These are phyloP conservation scores for Leccinum truebloodii DNA, from an alignment of 768 basidiomycete species.

Conservation along the genomic window DNA sequence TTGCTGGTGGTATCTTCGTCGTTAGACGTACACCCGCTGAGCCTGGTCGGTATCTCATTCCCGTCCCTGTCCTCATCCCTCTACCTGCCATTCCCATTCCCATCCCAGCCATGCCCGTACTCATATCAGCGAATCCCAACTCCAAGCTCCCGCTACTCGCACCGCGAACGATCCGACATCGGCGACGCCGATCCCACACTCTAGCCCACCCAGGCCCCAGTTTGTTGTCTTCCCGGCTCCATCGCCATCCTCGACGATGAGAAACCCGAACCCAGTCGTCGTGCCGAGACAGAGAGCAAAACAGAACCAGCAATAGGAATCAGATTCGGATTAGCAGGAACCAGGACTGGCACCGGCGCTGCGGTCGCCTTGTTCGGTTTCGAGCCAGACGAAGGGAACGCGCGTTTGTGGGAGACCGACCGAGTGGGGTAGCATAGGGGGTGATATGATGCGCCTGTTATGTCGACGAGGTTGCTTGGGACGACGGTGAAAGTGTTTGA, in stretches of 20 bases:
- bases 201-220: not conserved
- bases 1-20: constrained; percentile 2
- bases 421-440: constrained; percentile 16
- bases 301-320: too few relatives aligned
- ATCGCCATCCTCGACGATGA: not conserved
- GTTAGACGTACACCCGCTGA: constrained; percentile 28
- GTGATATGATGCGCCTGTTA: not conserved
- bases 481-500: too few relatives aligned
- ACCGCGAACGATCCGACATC: constrained; percentile 8
- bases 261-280: too few relatives aligned
- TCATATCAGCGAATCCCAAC: too few relatives aligned
- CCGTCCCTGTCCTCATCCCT: too few relatives aligned
- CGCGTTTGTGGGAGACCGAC: constrained; percentile 19
- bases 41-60: constrained; percentile 15
- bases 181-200: constrained; percentile 4
- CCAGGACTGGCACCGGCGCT: not conserved
- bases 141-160: not conserved
- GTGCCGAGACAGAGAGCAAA: too few relatives aligned
- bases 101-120: too few relatives aligned
- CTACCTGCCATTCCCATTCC: too few relatives aligned
- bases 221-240: not conserved
- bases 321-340: too few relatives aligned
- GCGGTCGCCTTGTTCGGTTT: constrained; percentile 32
- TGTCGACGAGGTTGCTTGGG: too few relatives aligned
- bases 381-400: constrained; percentile 54